These are phyloP conservation scores for Ilex aquifolium DNA, from an alignment of 257 asterid species.

Conservation along the genomic window DNA sequence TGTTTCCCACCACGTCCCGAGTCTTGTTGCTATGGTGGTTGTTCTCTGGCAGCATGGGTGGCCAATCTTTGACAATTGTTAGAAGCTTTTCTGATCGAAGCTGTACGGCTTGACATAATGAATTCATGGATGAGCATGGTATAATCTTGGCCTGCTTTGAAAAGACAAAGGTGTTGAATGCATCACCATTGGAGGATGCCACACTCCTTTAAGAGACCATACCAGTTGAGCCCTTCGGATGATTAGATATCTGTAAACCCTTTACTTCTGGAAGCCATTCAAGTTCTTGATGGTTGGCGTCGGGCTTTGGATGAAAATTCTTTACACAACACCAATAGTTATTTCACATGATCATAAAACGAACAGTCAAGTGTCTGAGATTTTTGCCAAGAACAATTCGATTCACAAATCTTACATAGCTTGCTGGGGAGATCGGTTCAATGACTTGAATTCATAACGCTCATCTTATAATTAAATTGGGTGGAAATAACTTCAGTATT, in stretches of 20 bases:
- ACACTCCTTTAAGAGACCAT: conserved; percentile 57
- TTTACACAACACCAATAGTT: too few relatives aligned
- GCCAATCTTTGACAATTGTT: conserved; percentile 35
- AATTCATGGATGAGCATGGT: conserved; percentile 59
- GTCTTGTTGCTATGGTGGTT: conserved; percentile 59
- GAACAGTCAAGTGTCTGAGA: too few relatives aligned
- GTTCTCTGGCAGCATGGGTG: conserved; percentile 40
- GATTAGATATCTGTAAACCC: conserved; percentile 5
- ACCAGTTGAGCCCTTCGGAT: conserved; percentile 82
- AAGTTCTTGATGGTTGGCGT: too few relatives aligned
- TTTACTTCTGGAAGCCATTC: too few relatives aligned
- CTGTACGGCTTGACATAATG: conserved; percentile 59
- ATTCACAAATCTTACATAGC: too few relatives aligned
- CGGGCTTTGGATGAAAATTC: too few relatives aligned
- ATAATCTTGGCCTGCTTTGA: conserved; percentile 67
- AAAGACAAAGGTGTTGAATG: conserved; percentile 49
- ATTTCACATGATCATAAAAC: too few relatives aligned
- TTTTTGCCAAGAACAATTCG: too few relatives aligned
- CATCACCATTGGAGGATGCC: conserved; percentile 57
- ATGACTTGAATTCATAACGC: too few relatives aligned
- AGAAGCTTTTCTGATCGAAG: conserved; percentile 66
- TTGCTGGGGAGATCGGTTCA: too few relatives aligned
- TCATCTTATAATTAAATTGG: too few relatives aligned
- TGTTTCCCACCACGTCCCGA: conserved; percentile 63
- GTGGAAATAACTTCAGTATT: too few relatives aligned